phyloP scores from a whole-genome alignment of 139 green algal species.

The Chlamydomonas sp. region DNA sequence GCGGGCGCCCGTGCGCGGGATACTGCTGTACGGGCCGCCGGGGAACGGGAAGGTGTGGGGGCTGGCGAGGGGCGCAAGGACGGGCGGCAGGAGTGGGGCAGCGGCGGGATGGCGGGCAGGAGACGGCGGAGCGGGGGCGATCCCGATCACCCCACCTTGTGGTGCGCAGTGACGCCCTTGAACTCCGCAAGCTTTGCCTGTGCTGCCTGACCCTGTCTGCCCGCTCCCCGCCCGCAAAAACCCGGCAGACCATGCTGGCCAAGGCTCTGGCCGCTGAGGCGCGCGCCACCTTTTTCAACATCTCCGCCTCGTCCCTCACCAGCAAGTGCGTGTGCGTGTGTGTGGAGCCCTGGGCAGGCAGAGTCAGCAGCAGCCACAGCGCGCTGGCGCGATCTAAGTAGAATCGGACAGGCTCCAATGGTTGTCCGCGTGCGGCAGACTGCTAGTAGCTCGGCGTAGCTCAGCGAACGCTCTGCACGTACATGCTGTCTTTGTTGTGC shows the following conservation, averaged over 20 bases:
- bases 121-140: no score
- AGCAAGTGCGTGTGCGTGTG: conserved; percentile 62
- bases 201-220: background rate
- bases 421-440: no score
- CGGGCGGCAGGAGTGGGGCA: background rate
- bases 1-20: conserved; percentile 76
- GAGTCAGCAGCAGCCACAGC: background rate
- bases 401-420: no score
- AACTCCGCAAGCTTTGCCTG: no score
- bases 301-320: conserved; percentile 84
- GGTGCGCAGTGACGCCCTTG: no score
- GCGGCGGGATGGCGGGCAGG: no score
- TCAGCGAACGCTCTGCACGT: no score
- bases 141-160: no score
- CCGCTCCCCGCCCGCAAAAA: background rate
- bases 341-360: background rate
- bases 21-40: conserved; percentile 90
- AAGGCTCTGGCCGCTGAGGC: conserved; percentile 63
- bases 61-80: background rate
- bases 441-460: no score
- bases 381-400: background rate
- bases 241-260: conserved; percentile 49
- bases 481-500: no score
- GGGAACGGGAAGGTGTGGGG: conserved; percentile 85
- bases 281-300: conserved; percentile 86